Base-by-base conservation (phyloP, 768 basidiomycete species). In the Clavulina sp. region DNA sequence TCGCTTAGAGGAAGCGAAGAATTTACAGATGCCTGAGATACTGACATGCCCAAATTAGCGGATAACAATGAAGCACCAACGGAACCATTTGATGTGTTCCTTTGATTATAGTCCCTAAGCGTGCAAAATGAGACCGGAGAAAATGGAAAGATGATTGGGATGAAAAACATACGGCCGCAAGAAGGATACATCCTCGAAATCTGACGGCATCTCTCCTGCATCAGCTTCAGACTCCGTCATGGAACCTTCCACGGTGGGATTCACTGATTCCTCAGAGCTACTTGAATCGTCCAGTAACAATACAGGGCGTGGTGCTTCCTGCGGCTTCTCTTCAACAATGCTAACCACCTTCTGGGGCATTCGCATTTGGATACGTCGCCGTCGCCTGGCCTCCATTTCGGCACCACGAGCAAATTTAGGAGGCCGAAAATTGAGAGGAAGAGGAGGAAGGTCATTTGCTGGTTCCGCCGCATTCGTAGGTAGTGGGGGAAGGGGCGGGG, bases 361-460 rank as follows among this genome's bases (percentile, higher is more conserved):
- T n/a, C n/a, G n/a, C n/a, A n/a, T n/a, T n/a, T n/a, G n/a, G n/a
- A n/a, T n/a, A n/a, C n/a, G n/a, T n/a, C n/a, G n/a, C n/a, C n/a
- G n/a, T n/a, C n/a, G n/a, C n/a, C n/a, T n/a, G n/a, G n/a, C 76
- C 56, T 86, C 86, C 84, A 87, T 87, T 62, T 89, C 84, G n/a
- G 76, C 84, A 0, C 81, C 80, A 5, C 82, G 79, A 57, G 78
- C 28, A 23, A 46, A 50, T 51, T 41, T 9, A 21, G 43, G 43
- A 9, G 43, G n/a, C n/a, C 43, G 26, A 46, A 16, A 13, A 46
- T 46, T 26, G 43, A 19, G n/a, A n/a, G n/a, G n/a, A n/a, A n/a
- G n/a, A n/a, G 34, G 43, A 13, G 43, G 43, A 1, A 46, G 26
- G 43, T 16, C 9, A 46, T 16, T 46, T 1, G 13, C 13, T 24